phyloP scores from a whole-genome alignment of 202 grass and related monocot species.

The Hordeum pubiflorum region DNA sequence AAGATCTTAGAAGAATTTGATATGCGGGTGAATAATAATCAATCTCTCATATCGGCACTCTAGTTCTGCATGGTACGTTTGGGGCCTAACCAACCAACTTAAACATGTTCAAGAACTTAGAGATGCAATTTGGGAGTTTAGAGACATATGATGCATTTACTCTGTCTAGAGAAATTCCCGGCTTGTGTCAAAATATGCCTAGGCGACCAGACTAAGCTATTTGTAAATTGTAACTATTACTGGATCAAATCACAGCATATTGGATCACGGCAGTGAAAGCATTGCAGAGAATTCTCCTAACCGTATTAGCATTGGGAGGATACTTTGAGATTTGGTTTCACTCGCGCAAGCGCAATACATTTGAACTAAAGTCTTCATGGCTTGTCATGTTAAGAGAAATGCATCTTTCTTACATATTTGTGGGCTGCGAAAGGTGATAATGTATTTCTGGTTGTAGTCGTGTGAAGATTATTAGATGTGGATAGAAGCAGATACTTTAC shows the following conservation, averaged over 20 bases:
- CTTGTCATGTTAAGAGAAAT: slow-evolving; percentile 17
- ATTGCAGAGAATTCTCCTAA: neutral
- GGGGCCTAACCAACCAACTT: neutral
- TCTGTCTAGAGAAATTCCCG: neutral
- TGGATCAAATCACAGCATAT: neutral
- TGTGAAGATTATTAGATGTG: neutral
- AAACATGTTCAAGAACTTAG: neutral
- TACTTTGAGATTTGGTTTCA: neutral
- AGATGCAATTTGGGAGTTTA: neutral
- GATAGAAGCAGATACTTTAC: neutral
- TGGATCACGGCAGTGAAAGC: neutral
- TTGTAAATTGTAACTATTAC: neutral
- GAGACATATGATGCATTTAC: neutral
- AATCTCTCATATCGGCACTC: neutral
- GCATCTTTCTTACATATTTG: neutral
- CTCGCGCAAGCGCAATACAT: neutral
- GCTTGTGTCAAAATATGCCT: neutral
- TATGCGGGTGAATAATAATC: neutral
- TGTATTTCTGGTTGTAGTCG: neutral
- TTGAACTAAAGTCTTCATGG: neutral
- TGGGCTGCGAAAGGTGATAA: neutral
- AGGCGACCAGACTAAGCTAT: neutral
- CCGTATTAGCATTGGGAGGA: neutral
- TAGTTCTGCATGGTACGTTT: neutral
- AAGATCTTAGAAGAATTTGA: neutral